Conservation (phyloP, 2,329 filamentous ascomycete species). For the Incumbomyces delicatus region DNA sequence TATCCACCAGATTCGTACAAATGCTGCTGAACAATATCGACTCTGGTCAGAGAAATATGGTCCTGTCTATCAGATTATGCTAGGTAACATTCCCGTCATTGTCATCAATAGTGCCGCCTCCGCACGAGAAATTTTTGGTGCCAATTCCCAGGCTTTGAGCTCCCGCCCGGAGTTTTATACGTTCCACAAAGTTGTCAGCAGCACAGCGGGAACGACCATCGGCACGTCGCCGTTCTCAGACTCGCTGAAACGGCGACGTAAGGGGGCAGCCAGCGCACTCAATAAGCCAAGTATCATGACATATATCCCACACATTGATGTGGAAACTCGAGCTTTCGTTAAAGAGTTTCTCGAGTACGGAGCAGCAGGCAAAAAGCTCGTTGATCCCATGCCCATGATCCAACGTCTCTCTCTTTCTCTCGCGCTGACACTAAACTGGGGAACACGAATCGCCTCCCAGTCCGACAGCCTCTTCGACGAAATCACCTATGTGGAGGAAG, state of each 20-base stretch:
- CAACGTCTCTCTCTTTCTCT: slow-evolving; percentile 55
- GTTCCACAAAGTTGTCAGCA: slow-evolving; percentile 43
- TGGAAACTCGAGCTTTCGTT: slow-evolving; percentile 55
- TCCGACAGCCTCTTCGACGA: slow-evolving; percentile 53
- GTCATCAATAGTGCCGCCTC: slow-evolving; percentile 47
- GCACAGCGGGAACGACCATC: slow-evolving; percentile 56
- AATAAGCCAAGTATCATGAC: slow-evolving; percentile 56
- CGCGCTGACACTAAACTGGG: slow-evolving; percentile 57
- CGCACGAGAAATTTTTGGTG: slow-evolving; percentile 42
- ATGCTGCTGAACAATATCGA: slow-evolving; percentile 49
- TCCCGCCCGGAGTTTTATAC: slow-evolving; percentile 51
- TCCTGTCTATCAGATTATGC: slow-evolving; percentile 47
- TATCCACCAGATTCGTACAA: slow-evolving; percentile 44
- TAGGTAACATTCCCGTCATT: slow-evolving; percentile 48
- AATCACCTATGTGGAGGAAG: slow-evolving; percentile 54
- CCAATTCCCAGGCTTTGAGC: slow-evolving; percentile 45
- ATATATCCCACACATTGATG: slow-evolving; percentile 53
- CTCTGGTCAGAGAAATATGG: slow-evolving; percentile 43
- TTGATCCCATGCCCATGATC: slow-evolving; percentile 60
- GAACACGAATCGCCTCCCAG: slow-evolving; percentile 49
- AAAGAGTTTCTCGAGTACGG: slow-evolving; percentile 52
- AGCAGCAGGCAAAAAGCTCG: slow-evolving; percentile 41
- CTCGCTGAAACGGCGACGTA: slow-evolving; percentile 53
- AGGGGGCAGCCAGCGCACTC: slow-evolving; percentile 55
- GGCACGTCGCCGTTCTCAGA: slow-evolving; percentile 59